Evolutionary conservation across 2,329 filamentous ascomycete genomes (phyloP).

Genomic region (Penicillium sclerotiorum): DNA sequence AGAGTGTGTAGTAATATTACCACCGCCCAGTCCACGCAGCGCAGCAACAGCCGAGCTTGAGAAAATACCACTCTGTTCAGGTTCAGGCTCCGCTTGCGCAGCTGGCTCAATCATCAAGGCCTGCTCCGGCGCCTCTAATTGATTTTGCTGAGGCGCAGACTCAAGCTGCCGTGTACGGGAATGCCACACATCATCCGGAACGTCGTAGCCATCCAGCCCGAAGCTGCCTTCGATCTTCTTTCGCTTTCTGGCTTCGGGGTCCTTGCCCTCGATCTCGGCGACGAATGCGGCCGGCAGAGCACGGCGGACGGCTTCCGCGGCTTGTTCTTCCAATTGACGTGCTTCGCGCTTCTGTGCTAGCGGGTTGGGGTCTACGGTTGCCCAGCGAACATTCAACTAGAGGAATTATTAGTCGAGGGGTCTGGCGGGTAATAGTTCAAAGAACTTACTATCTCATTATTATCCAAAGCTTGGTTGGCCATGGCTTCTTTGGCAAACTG

Average conservation of each 20-base stretch:
- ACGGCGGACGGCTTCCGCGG: constrained; percentile 86
- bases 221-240: constrained; percentile 88
- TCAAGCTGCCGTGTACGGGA: constrained; percentile 73
- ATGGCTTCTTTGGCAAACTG: constrained; percentile 95
- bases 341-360: constrained; percentile 92
- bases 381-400: constrained; percentile 87
- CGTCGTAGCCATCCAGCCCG: constrained; percentile 87
- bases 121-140: constrained; percentile 55
- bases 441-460: constrained; percentile 48
- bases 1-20: constrained; percentile 47
- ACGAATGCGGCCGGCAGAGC: constrained; percentile 89
- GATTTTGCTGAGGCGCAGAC: constrained; percentile 60
- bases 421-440: background rate
- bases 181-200: constrained; percentile 92
- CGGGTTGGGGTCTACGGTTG: constrained; percentile 93
- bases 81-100: constrained; percentile 42
- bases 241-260: constrained; percentile 82
- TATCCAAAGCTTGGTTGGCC: constrained; percentile 89
- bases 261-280: constrained; percentile 88
- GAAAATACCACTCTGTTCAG: constrained; percentile 65
- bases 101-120: constrained; percentile 51
- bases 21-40: constrained; percentile 60
- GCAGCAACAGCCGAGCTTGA: constrained; percentile 81
- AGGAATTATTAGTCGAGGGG: background rate
- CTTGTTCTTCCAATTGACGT: constrained; percentile 87